phyloP scores from a whole-genome alignment of 345 rosid species.

The Mangifera indica region DNA sequence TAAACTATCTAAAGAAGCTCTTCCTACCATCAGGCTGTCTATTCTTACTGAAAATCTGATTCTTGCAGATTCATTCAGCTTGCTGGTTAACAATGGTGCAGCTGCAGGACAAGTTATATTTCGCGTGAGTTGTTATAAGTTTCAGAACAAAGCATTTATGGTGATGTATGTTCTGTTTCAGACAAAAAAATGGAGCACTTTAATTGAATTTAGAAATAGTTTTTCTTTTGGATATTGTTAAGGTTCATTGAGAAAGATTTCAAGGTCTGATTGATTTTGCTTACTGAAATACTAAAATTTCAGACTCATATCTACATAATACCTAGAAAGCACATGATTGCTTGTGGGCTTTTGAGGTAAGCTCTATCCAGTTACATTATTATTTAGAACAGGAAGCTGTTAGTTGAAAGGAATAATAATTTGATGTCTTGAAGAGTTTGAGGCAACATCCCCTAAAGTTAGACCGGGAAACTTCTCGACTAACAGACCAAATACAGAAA shows the following conservation, averaged over 20 bases:
- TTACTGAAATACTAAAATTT: slow-evolving; percentile 19
- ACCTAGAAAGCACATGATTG: slow-evolving; percentile 79
- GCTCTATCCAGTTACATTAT: too few relatives aligned
- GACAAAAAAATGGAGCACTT: neutral
- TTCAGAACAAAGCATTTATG: neutral
- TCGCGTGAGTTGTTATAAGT: slow-evolving; percentile 55
- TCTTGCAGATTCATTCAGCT: slow-evolving; percentile 83
- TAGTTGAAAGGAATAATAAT: neutral
- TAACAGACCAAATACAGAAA: slow-evolving; percentile 54
- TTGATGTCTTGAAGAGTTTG: slow-evolving; percentile 56
- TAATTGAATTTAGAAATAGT: neutral
- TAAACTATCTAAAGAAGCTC: neutral
- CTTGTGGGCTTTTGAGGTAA: slow-evolving; percentile 91
- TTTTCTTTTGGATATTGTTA: neutral
- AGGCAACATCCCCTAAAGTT: slow-evolving; percentile 45
- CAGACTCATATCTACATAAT: slow-evolving; percentile 97
- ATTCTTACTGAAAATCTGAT: neutral
- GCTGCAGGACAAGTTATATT: slow-evolving; percentile 96
- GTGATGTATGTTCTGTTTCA: neutral
- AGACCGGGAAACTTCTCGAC: slow-evolving; percentile 54
- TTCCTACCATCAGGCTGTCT: neutral
- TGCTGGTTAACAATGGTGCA: slow-evolving; percentile 87
- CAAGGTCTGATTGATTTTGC: neutral
- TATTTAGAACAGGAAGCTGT: too few relatives aligned
- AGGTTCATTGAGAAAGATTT: neutral